Evolutionary conservation across 768 basidiomycete species (phyloP), one percentile per base, ranked within the genome.

Genomic region (Kwoniella bestiolae): DNA sequence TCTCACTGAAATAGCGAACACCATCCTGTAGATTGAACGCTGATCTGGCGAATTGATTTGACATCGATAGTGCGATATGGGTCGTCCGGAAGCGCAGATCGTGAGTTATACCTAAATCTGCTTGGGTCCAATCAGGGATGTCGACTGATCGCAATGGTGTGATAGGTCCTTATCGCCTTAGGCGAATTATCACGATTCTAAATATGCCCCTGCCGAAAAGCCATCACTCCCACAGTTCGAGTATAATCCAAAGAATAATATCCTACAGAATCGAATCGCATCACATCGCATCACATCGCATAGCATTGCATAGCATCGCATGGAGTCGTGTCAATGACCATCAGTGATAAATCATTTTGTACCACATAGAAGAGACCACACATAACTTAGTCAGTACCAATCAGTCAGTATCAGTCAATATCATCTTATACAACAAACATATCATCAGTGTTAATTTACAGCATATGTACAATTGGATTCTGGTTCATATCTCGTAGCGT

Each of bases 41-140:
- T 16, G 11, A n/a, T 31, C 45, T 58, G 7, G 8, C 47, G 25
- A 23, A 7, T n/a, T 23, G 47, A 50, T 7, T 26, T 5, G 47
- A 35, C 6, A 11, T 51, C 23, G 18, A 18, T 34, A 71, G 62
- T 76, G 74, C 59, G 77, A 78, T 61, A 78, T 78, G 77, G 71
- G 77, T 63, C 53, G 77, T 38, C 77, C 77, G 47, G 77, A 78
- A 70, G 77, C 77, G 5, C 77, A 78, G 56, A 72, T 78, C 21
- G 72, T 74, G 47, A 70, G 75, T 67, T 5, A 5, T 18, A 16
- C 14, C 23, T 5, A 8, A 21, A 45, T 41, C 14, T 7, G 12
- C n/a, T 21, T 11, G 21, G 14, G 52, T 34, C 32, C 7, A 23
- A 18, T 44, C 25, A 51, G 23, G n/a, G 55, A 58, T 71, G 66